These are phyloP conservation scores for Macrophomina phaseolina DNA, from an alignment of 2,329 filamentous ascomycete genomes.

Conservation along the genomic window DNA sequence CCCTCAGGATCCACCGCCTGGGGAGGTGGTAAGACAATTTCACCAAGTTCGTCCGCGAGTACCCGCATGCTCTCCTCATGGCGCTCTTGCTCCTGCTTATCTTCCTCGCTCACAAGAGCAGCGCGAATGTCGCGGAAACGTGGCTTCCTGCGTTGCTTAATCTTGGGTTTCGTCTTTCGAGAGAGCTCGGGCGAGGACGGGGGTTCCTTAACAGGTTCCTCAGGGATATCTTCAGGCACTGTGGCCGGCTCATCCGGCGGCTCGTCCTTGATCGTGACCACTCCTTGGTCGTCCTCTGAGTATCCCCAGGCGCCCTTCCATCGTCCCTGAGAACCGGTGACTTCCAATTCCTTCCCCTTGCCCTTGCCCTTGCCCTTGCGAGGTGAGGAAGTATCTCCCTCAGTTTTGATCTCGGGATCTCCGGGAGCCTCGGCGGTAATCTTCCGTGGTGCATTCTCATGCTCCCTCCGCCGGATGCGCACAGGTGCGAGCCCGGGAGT, in stretches of 20 bases:
- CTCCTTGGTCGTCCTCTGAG: slow-evolving; percentile 43
- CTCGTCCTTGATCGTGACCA: slow-evolving; percentile 59
- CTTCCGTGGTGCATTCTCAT: slow-evolving; percentile 59
- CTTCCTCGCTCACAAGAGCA: slow-evolving; percentile 58
- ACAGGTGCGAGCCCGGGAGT: slow-evolving; percentile 54
- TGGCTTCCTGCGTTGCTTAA: slow-evolving; percentile 30
- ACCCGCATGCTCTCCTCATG: slow-evolving; percentile 53
- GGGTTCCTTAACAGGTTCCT: slow-evolving; percentile 33
- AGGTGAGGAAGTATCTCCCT: slow-evolving; percentile 32
- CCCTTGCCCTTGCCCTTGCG: slow-evolving; percentile 48
- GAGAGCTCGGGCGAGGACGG: slow-evolving; percentile 41
- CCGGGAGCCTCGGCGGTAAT: slow-evolving; percentile 61
- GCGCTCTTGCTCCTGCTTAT: slow-evolving; percentile 57
- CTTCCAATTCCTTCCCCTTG: slow-evolving; percentile 52
- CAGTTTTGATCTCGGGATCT: slow-evolving; percentile 46
- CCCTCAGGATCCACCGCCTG: slow-evolving; percentile 39
- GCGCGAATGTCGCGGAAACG: slow-evolving; percentile 32
- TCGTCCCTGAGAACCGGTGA: slow-evolving; percentile 47
- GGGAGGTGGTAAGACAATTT: slow-evolving; percentile 31
- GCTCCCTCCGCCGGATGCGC: slow-evolving; percentile 61
- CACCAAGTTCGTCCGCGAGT: slow-evolving; percentile 55
- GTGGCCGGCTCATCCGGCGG: slow-evolving; percentile 55
- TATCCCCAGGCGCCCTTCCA: slow-evolving; percentile 55
- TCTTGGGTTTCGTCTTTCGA: slow-evolving; percentile 36
- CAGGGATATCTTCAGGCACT: slow-evolving; percentile 33